Evolutionary conservation across 257 asterid genomes (phyloP).

Genomic region (Thymus quinquecostatus): DNA sequence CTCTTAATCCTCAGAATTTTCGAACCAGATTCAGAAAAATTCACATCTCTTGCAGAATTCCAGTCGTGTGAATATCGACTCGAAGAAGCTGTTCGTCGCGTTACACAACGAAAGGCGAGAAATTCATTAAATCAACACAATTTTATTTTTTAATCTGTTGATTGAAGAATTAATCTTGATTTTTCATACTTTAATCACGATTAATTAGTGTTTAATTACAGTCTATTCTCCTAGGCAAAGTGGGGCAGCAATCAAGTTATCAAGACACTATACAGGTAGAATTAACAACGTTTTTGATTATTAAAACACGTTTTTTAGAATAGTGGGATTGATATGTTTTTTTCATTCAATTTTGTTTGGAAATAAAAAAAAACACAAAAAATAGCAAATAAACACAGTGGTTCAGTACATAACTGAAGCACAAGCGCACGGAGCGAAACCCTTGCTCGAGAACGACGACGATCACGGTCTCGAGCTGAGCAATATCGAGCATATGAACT

Average conservation of each 20-base stretch:
- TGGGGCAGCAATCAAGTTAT: conserved; percentile 64
- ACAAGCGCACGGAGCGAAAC: conserved; percentile 44
- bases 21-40: conserved; percentile 66
- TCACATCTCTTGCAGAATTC: conserved; percentile 48
- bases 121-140: background rate
- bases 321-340: no score
- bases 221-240: conserved; percentile 49
- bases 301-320: background rate
- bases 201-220: conserved; percentile 26
- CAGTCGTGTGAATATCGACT: conserved; percentile 55
- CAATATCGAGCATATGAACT: conserved; percentile 43
- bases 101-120: conserved; percentile 54
- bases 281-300: background rate
- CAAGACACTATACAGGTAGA: conserved; percentile 70
- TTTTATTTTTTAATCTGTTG: no score
- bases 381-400: conserved; percentile 67
- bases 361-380: background rate
- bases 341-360: background rate
- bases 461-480: conserved; percentile 39
- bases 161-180: no score
- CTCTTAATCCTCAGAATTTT: conserved; percentile 40
- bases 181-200: no score
- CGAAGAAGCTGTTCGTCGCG: conserved; percentile 55
- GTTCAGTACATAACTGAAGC: conserved; percentile 64
- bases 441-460: conserved; percentile 44